Evolutionary conservation across 306 rosid genomes (phyloP).

Genomic region (Prunus persica): Prunus_persica_NCBIv2 NC_034011.1:25405001-25405500

Average conservation of each 20-base stretch:
- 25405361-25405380: neutral
- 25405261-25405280: conserved; percentile 51
- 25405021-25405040: conserved; percentile 59
- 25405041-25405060: conserved; percentile 49
- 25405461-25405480: neutral
- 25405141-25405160: conserved; percentile 64
- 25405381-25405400: neutral
- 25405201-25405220: conserved; percentile 71
- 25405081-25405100: neutral
- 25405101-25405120: conserved; percentile 1
- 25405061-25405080: conserved; percentile 68
- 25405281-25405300: conserved; percentile 59
- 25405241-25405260: conserved; percentile 44
- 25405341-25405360: neutral
- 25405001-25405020: conserved; percentile 46
- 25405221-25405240: conserved; percentile 63
- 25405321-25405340: neutral
- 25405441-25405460: neutral
- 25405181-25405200: conserved; percentile 79
- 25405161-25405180: conserved; percentile 51
- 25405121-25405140: neutral
- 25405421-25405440: neutral
- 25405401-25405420: too few species aligned
- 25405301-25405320: conserved; percentile 67
- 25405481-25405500: neutral